Conservation (phyloP, 2,329 filamentous ascomycete species). For the Aspergillus latus region DNA sequence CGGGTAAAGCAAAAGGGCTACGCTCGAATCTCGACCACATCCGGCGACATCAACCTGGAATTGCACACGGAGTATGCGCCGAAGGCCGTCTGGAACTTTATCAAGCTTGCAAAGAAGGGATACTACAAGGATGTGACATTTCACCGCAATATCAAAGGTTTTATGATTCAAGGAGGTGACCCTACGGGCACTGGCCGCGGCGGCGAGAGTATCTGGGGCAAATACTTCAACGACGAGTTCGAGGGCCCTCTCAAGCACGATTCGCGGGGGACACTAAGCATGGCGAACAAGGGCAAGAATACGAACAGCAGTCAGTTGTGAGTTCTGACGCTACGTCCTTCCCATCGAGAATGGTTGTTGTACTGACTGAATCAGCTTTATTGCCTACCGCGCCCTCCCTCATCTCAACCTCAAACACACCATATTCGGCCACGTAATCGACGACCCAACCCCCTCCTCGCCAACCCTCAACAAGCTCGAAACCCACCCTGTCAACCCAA, state of each 20-base stretch:
- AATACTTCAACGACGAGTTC: constrained; percentile 91
- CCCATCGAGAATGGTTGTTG: neutral
- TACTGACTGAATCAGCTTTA: constrained; percentile 58
- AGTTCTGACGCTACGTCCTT: constrained; percentile 21
- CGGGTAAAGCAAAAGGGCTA: constrained; percentile 89
- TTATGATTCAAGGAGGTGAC: constrained; percentile 98
- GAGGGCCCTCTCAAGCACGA: constrained; percentile 87
- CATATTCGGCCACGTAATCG: constrained; percentile 86
- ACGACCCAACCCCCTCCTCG: constrained; percentile 54
- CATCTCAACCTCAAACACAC: constrained; percentile 96
- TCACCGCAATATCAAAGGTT: constrained; percentile 90
- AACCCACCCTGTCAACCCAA: constrained; percentile 67
- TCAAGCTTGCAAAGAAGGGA: constrained; percentile 80
- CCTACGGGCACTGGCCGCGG: constrained; percentile 88
- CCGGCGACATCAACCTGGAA: constrained; percentile 83
- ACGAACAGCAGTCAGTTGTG: constrained; percentile 89
- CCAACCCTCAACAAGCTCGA: constrained; percentile 70
- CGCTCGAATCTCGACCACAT: constrained; percentile 80
- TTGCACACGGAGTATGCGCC: constrained; percentile 88
- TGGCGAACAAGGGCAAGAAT: constrained; percentile 99
- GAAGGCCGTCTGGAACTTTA: constrained; percentile 95
- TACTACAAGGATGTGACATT: constrained; percentile 85
- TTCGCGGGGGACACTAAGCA: constrained; percentile 74
- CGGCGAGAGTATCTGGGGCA: constrained; percentile 89
- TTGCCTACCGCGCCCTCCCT: constrained; percentile 78